These are phyloP conservation scores for Podospora pseudopauciseta DNA, from an alignment of 495 filamentous ascomycete genomes.

Conservation along the genomic window DNA sequence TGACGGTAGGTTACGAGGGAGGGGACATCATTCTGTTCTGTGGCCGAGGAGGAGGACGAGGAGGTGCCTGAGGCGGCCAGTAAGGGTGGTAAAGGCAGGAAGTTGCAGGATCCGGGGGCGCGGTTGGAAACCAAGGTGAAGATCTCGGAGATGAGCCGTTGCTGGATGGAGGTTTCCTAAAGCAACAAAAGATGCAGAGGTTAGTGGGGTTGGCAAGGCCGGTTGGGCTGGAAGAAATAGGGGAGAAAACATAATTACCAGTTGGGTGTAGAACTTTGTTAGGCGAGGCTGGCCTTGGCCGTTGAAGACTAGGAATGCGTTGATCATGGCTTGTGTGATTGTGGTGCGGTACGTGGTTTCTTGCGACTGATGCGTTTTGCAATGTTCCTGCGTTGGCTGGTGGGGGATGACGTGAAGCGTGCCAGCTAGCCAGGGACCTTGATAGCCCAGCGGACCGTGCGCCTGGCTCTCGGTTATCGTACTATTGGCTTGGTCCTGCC, in stretches of 20 bases:
- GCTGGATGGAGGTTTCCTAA: conserved; percentile 90
- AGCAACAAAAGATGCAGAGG: conserved; percentile 1
- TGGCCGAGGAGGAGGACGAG: conserved; percentile 58
- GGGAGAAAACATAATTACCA: conserved; percentile 52
- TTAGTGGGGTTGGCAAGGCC: conserved; percentile 6
- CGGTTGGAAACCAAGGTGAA: conserved; percentile 94
- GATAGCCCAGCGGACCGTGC: conserved; percentile 11
- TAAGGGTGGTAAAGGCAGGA: conserved; percentile 66
- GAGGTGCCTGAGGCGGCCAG: conserved; percentile 47
- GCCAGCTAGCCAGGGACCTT: conserved; percentile 5
- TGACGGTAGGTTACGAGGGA: conserved; percentile 97
- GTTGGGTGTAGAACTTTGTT: conserved; percentile 98
- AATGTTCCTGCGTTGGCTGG: not conserved
- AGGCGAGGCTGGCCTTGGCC: conserved; percentile 93
- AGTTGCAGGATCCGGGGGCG: conserved; percentile 86
- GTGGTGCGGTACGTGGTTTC: not conserved
- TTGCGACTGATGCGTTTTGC: not conserved
- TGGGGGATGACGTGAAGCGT: conserved; percentile 9
- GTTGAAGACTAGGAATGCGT: conserved; percentile 98
- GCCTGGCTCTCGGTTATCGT: not conserved
- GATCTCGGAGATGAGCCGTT: conserved; percentile 93
- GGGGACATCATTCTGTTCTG: conserved; percentile 70
- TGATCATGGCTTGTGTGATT: conserved; percentile 67
- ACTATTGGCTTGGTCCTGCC: conserved; percentile 7
- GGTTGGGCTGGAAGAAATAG: not conserved